A percentile compares a stretch with the other conserved stretches of the same genome.
These are phyloP conservation scores for Ophiocordyceps camponoti-saundersi DNA, from an alignment of 2,329 filamentous ascomycete species.

Conservation along the genomic window DNA sequence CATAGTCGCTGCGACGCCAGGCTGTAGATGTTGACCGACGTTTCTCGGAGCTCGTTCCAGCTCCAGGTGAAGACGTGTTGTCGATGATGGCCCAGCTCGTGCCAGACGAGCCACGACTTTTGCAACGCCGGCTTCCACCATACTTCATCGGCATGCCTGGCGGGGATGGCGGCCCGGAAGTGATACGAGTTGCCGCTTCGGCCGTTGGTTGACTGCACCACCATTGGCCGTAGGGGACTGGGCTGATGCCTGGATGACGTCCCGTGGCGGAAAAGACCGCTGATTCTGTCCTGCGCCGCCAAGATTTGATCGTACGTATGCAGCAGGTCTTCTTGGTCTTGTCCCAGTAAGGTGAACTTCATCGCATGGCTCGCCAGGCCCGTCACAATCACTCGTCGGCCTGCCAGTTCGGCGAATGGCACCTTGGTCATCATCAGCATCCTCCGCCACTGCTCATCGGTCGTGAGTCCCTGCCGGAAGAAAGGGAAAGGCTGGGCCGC, in stretches of 20 bases:
- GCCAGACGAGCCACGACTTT: conserved; percentile 1
- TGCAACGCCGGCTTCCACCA: not conserved
- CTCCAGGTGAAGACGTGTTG: conserved; percentile 1
- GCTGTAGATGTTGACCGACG: conserved; percentile 1
- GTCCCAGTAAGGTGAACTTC: not conserved
- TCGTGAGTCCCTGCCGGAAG: conserved; percentile 1
- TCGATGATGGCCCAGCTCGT: conserved; percentile 2
- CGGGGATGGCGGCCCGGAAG: not conserved
- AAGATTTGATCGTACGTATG: not conserved
- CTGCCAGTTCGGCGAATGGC: conserved; percentile 1
- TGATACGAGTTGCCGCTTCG: not conserved
- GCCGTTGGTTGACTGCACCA: not conserved
- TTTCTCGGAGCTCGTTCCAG: not conserved
- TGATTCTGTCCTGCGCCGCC: conserved; percentile 1
- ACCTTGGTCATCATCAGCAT: conserved; percentile 1
- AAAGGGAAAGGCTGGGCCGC: conserved; percentile 2
- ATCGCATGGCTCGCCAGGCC: not conserved
- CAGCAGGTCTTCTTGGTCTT: not conserved
- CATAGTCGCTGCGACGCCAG: not conserved
- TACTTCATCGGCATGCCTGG: not conserved
- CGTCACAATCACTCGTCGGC: conserved; percentile 2
- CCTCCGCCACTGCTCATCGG: not conserved
- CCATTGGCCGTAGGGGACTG: conserved; percentile 1
- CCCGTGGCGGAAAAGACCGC: not conserved
- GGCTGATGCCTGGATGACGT: not conserved